Evolutionary conservation across 257 asterid genomes (phyloP).

Genomic region (Leptodermis oblonga): DNA sequence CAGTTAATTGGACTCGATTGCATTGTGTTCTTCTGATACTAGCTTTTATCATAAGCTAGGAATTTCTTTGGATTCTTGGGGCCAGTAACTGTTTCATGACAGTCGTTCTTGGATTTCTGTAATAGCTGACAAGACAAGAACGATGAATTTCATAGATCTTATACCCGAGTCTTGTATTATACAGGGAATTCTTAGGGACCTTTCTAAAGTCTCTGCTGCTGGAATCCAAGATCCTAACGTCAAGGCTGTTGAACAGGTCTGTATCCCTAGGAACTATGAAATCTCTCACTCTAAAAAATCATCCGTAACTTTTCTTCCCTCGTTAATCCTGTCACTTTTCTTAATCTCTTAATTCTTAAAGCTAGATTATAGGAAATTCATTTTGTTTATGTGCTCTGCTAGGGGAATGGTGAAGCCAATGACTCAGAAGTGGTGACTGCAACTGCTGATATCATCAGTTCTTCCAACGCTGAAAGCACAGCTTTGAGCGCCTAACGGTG

Average conservation of each 20-base stretch:
- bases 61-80: not conserved
- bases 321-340: not conserved
- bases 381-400: conserved; percentile 11
- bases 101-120: not conserved
- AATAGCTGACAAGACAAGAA: not conserved
- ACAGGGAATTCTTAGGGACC: conserved; percentile 90
- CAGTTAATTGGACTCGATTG: not conserved
- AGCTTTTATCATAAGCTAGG: not conserved
- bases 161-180: conserved; percentile 9
- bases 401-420: conserved; percentile 55
- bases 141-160: conserved; percentile 2
- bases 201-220: conserved; percentile 56
- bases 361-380: not conserved
- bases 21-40: not conserved
- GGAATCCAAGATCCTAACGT: conserved; percentile 46
- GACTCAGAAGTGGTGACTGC: conserved; percentile 36
- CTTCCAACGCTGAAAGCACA: conserved; percentile 43
- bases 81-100: not conserved
- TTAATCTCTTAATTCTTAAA: not conserved
- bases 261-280: not conserved
- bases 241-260: conserved; percentile 51
- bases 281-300: not conserved
- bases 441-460: conserved; percentile 35
- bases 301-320: not conserved
- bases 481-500: conserved; percentile 26